Evolutionary conservation across 108 stramenopile genomes (phyloP).

Genomic region (Asterionellopsis glacialis): DNA sequence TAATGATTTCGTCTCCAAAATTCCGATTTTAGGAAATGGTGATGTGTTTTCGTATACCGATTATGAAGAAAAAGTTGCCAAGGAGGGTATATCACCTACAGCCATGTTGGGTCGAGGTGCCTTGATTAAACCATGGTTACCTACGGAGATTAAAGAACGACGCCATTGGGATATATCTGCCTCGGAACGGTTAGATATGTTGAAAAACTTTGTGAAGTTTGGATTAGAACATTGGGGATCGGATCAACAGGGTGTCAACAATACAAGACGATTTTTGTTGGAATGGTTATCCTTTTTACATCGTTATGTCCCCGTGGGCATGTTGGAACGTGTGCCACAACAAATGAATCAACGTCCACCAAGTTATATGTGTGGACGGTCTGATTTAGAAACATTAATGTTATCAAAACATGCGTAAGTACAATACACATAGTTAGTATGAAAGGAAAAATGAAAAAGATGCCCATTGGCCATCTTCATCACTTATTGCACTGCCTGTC

Average conservation of each 20-base stretch:
- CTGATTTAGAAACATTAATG: slow-evolving; percentile 54
- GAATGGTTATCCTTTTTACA: slow-evolving; percentile 97
- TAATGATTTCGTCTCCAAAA: slow-evolving; percentile 34
- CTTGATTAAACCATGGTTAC: slow-evolving; percentile 98
- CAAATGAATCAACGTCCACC: slow-evolving; percentile 95
- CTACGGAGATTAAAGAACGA: slow-evolving; percentile 94
- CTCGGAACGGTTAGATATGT: slow-evolving; percentile 89
- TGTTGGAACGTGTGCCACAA: slow-evolving; percentile 84
- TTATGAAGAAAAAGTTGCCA: slow-evolving; percentile 73
- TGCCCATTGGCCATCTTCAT: no score
- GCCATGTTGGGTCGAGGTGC: slow-evolving; percentile 97
- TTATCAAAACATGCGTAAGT: slow-evolving; percentile 22
- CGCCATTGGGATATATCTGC: slow-evolving; percentile 94
- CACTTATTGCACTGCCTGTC: no score
- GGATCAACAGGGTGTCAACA: slow-evolving; percentile 94
- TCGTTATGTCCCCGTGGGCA: slow-evolving; percentile 94
- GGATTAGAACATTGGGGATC: slow-evolving; percentile 98
- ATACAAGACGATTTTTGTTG: slow-evolving; percentile 91
- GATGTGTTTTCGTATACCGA: slow-evolving; percentile 91
- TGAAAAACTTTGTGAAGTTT: slow-evolving; percentile 87
- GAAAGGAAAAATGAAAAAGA: no score
- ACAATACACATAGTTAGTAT: no score
- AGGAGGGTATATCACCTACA: slow-evolving; percentile 58
- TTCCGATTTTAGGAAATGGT: slow-evolving; percentile 97
- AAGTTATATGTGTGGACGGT: slow-evolving; percentile 47